Evolutionary conservation across 495 filamentous ascomycete genomes (phyloP).

Genomic region (Staphylotrichum longicolle): DNA sequence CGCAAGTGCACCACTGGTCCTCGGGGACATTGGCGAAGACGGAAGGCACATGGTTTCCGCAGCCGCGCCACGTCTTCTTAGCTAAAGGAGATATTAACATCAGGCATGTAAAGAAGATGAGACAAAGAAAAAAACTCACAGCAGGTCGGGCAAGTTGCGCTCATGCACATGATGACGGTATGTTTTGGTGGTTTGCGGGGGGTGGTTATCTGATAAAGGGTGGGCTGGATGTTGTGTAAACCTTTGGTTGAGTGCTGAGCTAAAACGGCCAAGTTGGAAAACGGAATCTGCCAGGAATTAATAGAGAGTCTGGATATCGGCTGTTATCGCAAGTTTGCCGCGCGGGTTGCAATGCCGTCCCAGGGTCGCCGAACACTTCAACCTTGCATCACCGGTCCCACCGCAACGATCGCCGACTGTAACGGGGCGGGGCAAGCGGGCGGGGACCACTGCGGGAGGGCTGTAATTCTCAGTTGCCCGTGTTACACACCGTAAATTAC

Average conservation of each 20-base stretch:
- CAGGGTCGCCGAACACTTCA: neutral
- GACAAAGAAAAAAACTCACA: conserved; percentile 27
- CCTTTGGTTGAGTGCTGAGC: too few relatives aligned
- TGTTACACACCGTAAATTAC: neutral
- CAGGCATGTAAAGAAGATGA: too few relatives aligned
- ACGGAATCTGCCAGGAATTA: neutral
- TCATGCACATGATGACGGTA: conserved; percentile 39
- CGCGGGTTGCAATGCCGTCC: neutral
- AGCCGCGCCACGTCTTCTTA: conserved; percentile 66
- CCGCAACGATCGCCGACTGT: conserved; percentile 14
- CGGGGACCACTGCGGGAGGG: neutral
- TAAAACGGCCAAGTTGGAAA: too few relatives aligned
- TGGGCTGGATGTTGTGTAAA: neutral
- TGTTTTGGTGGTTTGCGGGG: neutral
- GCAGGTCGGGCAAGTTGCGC: conserved; percentile 41
- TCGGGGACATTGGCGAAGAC: conserved; percentile 59
- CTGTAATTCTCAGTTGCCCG: neutral
- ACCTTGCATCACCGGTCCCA: conserved; percentile 5
- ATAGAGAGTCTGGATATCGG: neutral
- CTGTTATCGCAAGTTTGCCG: neutral
- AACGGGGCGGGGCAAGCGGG: neutral
- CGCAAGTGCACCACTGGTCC: conserved; percentile 59
- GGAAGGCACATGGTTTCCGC: conserved; percentile 59
- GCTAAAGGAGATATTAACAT: conserved; percentile 40
- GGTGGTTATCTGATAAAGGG: neutral